These are phyloP conservation scores for Ogataea trehalophila DNA, from an alignment of 805 yeast genomes.

Conservation along the genomic window DNA sequence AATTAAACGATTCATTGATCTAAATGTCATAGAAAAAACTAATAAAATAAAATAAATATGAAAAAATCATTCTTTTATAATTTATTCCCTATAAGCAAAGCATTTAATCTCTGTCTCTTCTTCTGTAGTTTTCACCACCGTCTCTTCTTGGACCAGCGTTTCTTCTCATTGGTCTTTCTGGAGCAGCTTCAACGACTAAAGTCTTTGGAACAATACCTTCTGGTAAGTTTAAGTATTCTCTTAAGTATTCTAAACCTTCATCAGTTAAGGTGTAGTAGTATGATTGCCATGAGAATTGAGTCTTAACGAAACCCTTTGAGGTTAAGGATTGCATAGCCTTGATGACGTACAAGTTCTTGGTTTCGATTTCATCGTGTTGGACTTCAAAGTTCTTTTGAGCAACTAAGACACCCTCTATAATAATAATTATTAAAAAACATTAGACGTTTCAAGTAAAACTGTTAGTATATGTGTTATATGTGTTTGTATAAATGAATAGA, in stretches of 20 bases:
- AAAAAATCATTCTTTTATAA: background rate
- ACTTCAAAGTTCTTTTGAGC: slow-evolving; percentile 99
- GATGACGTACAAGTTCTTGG: slow-evolving; percentile 96
- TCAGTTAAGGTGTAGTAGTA: slow-evolving; percentile 99
- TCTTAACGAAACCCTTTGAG: slow-evolving; percentile 98
- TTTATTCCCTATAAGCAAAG: slow-evolving; percentile 4
- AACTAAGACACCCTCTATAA: slow-evolving; percentile 95
- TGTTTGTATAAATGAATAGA: background rate
- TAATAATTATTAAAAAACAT: background rate
- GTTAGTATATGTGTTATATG: slow-evolving; percentile 18
- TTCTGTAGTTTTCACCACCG: slow-evolving; percentile 52
- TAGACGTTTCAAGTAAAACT: background rate
- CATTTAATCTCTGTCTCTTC: slow-evolving; percentile 45
- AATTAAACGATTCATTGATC: slow-evolving; percentile 4
- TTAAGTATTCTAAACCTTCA: slow-evolving; percentile 97
- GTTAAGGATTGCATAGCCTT: slow-evolving; percentile 99
- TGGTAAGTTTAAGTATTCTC: slow-evolving; percentile 98
- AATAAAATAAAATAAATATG: background rate
- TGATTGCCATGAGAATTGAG: slow-evolving; percentile 99
- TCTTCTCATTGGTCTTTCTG: slow-evolving; percentile 55
- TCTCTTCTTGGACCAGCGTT: slow-evolving; percentile 51
- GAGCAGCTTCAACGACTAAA: slow-evolving; percentile 91
- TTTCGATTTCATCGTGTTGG: slow-evolving; percentile 96
- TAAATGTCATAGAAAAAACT: slow-evolving; percentile 1
- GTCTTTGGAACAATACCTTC: slow-evolving; percentile 98